Conservation (phyloP, 441 rosid species). For the Pelargonium myrrhifolium region DNA sequence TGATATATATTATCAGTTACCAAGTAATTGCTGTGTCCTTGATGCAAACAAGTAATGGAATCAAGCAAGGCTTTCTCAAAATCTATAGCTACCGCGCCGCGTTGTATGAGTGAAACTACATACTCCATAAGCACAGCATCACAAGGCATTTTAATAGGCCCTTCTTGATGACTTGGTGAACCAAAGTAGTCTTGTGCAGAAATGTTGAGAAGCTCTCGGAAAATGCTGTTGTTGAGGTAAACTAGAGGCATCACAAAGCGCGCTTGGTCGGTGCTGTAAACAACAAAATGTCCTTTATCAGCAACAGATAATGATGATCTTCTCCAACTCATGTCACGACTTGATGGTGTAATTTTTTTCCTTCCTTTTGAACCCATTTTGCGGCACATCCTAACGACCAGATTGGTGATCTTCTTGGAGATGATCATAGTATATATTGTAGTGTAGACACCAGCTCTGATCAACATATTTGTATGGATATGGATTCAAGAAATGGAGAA, state of each 20-base stretch:
- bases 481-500: no score
- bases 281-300: conserved; percentile 28
- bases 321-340: neutral
- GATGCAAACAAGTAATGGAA: no score
- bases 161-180: neutral
- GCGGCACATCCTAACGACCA: no score
- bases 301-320: neutral
- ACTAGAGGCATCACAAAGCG: conserved; percentile 23
- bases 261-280: conserved; percentile 22
- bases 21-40: no score
- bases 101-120: conserved; percentile 16
- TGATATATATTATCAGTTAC: no score
- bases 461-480: no score
- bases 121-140: conserved; percentile 24
- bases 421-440: no score
- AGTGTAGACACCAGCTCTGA: no score
- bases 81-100: conserved; percentile 2
- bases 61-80: conserved; percentile 1
- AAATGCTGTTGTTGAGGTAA: conserved; percentile 21
- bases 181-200: conserved; percentile 38
- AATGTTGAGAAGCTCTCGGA: conserved; percentile 28
- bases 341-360: no score
- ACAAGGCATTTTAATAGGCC: conserved; percentile 30
- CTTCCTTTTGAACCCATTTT: no score
- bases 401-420: no score